Evolutionary conservation across 805 yeast genomes (phyloP).

Genomic region (Maudiozyma bulderi): DNA sequence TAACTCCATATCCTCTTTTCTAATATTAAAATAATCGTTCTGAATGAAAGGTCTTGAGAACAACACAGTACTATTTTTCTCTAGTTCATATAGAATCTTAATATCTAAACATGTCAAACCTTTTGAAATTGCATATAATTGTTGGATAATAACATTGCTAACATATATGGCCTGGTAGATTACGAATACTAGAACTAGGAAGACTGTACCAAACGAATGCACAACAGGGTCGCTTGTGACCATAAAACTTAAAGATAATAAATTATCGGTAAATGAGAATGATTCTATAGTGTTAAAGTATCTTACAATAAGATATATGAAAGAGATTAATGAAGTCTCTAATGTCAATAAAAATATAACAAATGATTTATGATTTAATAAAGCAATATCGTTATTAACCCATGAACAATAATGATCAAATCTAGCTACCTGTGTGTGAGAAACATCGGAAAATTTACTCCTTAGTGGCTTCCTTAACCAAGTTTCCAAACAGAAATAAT

Average conservation of each 20-base stretch:
- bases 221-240: not conserved
- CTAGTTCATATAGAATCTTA: not conserved
- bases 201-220: not conserved
- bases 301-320: not conserved
- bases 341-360: slow-evolving; percentile 37
- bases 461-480: slow-evolving; percentile 71
- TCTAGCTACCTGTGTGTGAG: slow-evolving; percentile 56
- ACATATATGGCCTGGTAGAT: not conserved
- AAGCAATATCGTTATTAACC: slow-evolving; percentile 81
- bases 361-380: slow-evolving; percentile 77
- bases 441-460: slow-evolving; percentile 57
- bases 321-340: not conserved
- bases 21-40: not conserved
- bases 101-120: slow-evolving; percentile 46
- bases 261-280: not conserved
- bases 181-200: not conserved
- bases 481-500: slow-evolving; percentile 68
- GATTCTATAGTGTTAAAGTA: not conserved
- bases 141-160: slow-evolving; percentile 39
- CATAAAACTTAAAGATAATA: no score
- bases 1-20: not conserved
- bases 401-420: slow-evolving; percentile 95
- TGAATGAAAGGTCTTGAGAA: not conserved
- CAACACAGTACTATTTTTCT: not conserved
- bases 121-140: slow-evolving; percentile 60